Base-by-base conservation (phyloP, 805 yeast species). In the Yarrowia sp. region DNA sequence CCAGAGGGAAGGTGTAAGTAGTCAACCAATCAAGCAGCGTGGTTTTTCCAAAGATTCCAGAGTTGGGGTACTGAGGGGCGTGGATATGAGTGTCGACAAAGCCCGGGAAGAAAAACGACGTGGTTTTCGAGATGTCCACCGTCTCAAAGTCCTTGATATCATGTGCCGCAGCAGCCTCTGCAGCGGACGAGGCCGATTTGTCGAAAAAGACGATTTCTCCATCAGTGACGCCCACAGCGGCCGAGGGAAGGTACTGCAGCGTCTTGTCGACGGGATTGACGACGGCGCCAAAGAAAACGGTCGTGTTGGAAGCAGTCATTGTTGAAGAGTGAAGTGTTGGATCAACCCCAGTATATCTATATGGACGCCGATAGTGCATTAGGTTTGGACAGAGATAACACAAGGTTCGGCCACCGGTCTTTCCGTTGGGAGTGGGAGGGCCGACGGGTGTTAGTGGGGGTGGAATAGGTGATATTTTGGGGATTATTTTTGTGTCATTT, bases 1-100 rank as follows among this genome's bases (percentile, higher is more conserved):
- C 99, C 65, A 92, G 75, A 0, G 97, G 96, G 79, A 92, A 95
- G 0, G 99, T 95, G 74, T 91, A 92, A 22, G 82, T 84, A 31
- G 85, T 82, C 53, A 95, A 80, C 99, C 99, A 95, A 68, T 93
- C 96, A 65, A 95, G 78, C 47, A 95, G 79, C 1, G 96, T 93
- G 2, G 90, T 80, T 66, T 87, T 87, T 31, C 96, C 92, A 67
- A 96, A 93, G 31, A 95, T 85, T 10, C 96, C 95, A 55, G 81
- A 79, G 73, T 89, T 89, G 11, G 95, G 95, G 71, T 84, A 89
- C 74, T 89, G 96, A 2, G 96, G 86, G 1, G 96, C 95, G 74
- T 89, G 96, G 53, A 87, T 86, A 73, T 89, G 96, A 0, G 95
- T 88, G 70, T 90, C 96, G 5, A 89, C 76, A 70, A 89, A 89